Base-by-base conservation (phyloP, 805 yeast species). In the Lipomyces oligophaga region DNA sequence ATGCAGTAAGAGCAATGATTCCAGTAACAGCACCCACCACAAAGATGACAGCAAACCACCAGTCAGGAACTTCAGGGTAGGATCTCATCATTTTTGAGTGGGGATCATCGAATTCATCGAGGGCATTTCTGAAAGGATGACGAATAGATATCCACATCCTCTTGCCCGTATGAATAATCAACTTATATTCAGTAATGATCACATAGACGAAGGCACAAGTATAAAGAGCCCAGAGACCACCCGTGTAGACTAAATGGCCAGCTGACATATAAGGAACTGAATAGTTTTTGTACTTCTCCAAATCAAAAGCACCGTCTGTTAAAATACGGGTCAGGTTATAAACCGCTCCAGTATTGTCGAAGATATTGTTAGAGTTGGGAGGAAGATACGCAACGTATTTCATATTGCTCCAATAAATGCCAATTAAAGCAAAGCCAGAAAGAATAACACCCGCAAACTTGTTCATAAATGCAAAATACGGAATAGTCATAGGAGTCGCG, bases 251-350 rank as follows among this genome's bases (percentile, higher is more conserved):
- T 52, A 77, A 65, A 58, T 72, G 73, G 0, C 79, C 81, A 3
- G 82, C 81, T 33, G 75, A 60, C 59, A 74, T 76, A 59, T 73
- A 78, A 4, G 83, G 81, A 5, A 81, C 81, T 1, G 81, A 79
- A 50, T 75, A 71, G 30, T 65, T 47, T 47, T 67, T 60, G 60
- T 78, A 78, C 53, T 71, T 74, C 2, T 52, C 58, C 34, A 65
- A 59, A 52, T 76, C 78, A 41, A 81, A 72, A 44, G 71, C 63
- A 26, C 70, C 67, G 5, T 64, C 59, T 55, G 72, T 65, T 30
- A 81, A 63, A 43, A 82, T 76, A 39, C 67, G 67, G 10, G 69
- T 34, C 21, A 76, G 79, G 39, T 79, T 67, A 63, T 81, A 82
- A 5, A 37, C 24, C 10, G 18, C 27, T 2, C 57, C 57, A 18